A percentile compares a stretch with the other conserved stretches of the same genome.
These are phyloP conservation scores for Claviceps quebecensis DNA, from an alignment of 2,329 filamentous ascomycete genomes.

Conservation along the genomic window DNA sequence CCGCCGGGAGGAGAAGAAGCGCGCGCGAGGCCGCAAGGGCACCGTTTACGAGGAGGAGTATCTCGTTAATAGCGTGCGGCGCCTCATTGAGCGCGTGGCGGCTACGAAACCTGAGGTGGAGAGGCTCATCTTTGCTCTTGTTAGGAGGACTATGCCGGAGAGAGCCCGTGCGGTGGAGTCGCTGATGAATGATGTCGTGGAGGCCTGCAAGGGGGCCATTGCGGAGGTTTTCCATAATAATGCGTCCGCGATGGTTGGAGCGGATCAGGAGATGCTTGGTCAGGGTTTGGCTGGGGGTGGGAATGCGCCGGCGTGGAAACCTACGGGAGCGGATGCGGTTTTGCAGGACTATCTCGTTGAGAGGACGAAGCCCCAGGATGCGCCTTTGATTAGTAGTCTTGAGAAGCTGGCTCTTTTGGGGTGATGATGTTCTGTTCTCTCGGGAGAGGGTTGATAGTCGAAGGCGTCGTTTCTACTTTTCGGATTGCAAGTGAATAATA, in stretches of 20 bases:
- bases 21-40: constrained; percentile 86
- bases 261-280: no score
- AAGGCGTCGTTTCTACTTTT: no score
- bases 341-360: constrained; percentile 35
- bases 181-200: constrained; percentile 60
- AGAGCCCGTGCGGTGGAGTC: constrained; percentile 64
- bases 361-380: constrained; percentile 28
- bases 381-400: constrained; percentile 34
- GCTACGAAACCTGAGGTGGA: constrained; percentile 56
- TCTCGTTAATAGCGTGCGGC: constrained; percentile 71
- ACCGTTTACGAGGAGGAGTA: constrained; percentile 98
- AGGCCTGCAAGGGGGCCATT: constrained; percentile 51
- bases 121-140: constrained; percentile 60
- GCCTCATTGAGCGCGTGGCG: constrained; percentile 74
- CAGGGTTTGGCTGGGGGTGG: no score
- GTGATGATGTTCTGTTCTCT: constrained; percentile 8
- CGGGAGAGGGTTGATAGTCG: no score
- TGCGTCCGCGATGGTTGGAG: no score
- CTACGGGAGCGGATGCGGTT: constrained; percentile 37
- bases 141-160: constrained; percentile 76
- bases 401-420: constrained; percentile 37
- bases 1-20: constrained; percentile 82
- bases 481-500: no score
- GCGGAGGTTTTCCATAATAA: constrained; percentile 48
- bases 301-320: constrained; percentile 14